These are phyloP conservation scores for Cydonia oblonga DNA, from an alignment of 331 rosid genomes.

Conservation along the genomic window DNA sequence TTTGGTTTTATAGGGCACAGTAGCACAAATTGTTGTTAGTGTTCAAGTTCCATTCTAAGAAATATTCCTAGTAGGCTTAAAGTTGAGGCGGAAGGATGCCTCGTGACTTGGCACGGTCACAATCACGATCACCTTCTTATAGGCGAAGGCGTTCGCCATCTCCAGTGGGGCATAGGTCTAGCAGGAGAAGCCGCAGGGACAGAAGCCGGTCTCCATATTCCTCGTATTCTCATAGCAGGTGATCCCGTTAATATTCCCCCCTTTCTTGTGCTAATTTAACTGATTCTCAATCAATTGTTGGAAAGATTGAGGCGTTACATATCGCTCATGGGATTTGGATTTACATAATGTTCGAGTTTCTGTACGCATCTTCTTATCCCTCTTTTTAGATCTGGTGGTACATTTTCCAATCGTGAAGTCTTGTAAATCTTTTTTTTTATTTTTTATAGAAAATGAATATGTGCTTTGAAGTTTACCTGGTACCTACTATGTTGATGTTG, in stretches of 20 bases:
- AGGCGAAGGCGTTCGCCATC: conserved; percentile 80
- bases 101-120: conserved; percentile 75
- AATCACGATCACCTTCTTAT: conserved; percentile 75
- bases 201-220: conserved; percentile 81
- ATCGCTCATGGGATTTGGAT: conserved; percentile 27
- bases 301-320: conserved; percentile 19
- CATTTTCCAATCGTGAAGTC: neutral
- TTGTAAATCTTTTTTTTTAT: neutral
- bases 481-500: conserved; percentile 16
- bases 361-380: conserved; percentile 25
- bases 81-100: conserved; percentile 51
- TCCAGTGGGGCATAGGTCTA: conserved; percentile 53
- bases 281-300: conserved; percentile 6
- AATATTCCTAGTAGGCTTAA: neutral
- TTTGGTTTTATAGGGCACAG: neutral
- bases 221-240: conserved; percentile 71
- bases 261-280: conserved; percentile 15
- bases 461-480: conserved; percentile 3
- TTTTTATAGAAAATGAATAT: conserved; percentile 1
- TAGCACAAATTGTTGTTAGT: neutral
- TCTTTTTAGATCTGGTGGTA: neutral
- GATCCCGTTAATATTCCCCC: conserved; percentile 50
- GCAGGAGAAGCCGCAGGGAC: conserved; percentile 74
- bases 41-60: neutral
- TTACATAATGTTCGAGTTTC: conserved; percentile 16